phyloP scores from a whole-genome alignment of 2,329 filamentous ascomycete species.

The Ascochyta viciae-villosae region DNA sequence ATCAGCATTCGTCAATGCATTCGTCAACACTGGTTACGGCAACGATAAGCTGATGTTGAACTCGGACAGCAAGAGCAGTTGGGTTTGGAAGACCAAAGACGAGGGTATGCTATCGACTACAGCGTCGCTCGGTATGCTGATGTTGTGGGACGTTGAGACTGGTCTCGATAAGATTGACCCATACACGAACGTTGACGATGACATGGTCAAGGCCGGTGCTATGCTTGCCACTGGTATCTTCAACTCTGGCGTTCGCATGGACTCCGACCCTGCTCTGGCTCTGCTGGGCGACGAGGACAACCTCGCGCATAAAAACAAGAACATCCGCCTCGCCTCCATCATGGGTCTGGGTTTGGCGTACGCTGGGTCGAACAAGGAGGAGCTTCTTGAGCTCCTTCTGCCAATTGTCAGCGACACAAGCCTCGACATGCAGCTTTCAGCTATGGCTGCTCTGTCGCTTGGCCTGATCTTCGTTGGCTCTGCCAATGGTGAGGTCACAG shows the following conservation, averaged over 20 bases:
- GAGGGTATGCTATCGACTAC: conserved; percentile 97
- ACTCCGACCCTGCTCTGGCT: conserved; percentile 89
- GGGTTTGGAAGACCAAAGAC: conserved; percentile 99
- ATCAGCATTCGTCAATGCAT: conserved; percentile 94
- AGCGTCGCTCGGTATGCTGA: conserved; percentile 87
- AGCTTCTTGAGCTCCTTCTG: conserved; percentile 82
- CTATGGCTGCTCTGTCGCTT: conserved; percentile 90
- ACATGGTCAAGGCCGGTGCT: conserved; percentile 87
- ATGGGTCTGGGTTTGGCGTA: conserved; percentile 97
- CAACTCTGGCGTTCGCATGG: conserved; percentile 88
- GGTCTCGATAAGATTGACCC: conserved; percentile 94
- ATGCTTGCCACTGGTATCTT: conserved; percentile 94
- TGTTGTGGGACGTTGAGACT: conserved; percentile 92
- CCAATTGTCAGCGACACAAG: conserved; percentile 86
- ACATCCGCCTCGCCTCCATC: conserved; percentile 82
- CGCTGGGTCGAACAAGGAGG: conserved; percentile 90
- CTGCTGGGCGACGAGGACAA: conserved; percentile 82
- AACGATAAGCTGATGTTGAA: conserved; percentile 98
- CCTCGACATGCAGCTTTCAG: conserved; percentile 92
- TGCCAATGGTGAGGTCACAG: conserved; percentile 86
- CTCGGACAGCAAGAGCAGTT: conserved; percentile 81
- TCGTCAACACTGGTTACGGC: conserved; percentile 94
- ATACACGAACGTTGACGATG: conserved; percentile 85
- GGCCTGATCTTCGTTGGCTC: conserved; percentile 94
- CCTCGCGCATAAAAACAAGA: conserved; percentile 77